phyloP scores from a whole-genome alignment of 345 rosid genomes.

The Carallia pectinifolia region DNA sequence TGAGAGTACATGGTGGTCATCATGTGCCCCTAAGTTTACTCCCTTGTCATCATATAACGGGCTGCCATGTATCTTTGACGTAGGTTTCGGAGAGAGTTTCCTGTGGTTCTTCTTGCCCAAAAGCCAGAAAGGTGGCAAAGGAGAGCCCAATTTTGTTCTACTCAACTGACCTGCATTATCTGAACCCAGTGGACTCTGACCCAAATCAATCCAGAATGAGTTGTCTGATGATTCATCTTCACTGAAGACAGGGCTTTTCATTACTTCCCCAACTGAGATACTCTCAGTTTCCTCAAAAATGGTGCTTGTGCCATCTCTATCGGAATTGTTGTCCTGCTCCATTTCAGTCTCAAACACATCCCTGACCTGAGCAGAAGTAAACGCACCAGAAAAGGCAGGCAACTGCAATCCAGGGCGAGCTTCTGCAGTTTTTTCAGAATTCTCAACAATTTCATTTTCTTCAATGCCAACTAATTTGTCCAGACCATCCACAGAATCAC shows the following conservation, averaged over 20 bases:
- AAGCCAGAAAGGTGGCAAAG: constrained; percentile 71
- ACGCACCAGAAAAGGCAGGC: constrained; percentile 97
- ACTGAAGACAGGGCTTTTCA: constrained; percentile 96
- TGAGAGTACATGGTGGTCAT: constrained; percentile 64
- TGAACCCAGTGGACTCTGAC: constrained; percentile 86
- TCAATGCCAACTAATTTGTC: constrained; percentile 56
- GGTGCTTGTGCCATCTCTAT: constrained; percentile 82
- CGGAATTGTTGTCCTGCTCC: constrained; percentile 81
- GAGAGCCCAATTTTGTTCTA: constrained; percentile 58
- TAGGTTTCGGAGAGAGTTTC: constrained; percentile 56
- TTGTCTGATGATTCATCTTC: constrained; percentile 94
- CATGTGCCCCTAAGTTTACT: constrained; percentile 33
- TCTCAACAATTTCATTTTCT: constrained; percentile 51
- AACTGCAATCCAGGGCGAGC: constrained; percentile 51
- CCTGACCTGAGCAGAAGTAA: constrained; percentile 81
- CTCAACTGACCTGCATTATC: constrained; percentile 53
- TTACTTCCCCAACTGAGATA: constrained; percentile 89
- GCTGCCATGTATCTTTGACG: constrained; percentile 60
- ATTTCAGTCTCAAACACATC: constrained; percentile 90
- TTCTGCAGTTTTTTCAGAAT: constrained; percentile 57
- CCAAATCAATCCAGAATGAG: constrained; percentile 90
- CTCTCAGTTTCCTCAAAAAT: constrained; percentile 93
- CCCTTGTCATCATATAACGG: constrained; percentile 65
- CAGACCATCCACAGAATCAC: constrained; percentile 85
- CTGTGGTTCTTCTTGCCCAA: constrained; percentile 61